phyloP scores from a whole-genome alignment of 2,329 filamentous ascomycete genomes.

The Penicillium corylophilum region DNA sequence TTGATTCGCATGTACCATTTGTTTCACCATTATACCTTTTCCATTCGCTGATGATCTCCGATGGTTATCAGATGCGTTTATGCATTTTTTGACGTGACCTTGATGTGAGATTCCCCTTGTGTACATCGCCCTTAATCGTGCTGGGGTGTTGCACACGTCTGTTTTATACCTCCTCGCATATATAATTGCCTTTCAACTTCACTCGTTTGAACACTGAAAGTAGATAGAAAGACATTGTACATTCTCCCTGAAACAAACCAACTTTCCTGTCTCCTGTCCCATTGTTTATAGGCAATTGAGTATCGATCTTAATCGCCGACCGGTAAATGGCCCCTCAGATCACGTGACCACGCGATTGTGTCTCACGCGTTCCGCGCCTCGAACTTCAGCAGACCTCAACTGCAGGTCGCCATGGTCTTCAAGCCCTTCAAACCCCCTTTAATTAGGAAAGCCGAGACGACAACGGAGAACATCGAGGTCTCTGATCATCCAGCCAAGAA shows the following conservation, averaged over 20 bases:
- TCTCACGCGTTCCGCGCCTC: slow-evolving; percentile 14
- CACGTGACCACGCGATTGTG: slow-evolving; percentile 25
- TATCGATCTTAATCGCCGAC: neutral
- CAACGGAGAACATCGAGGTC: slow-evolving; percentile 4
- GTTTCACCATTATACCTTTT: slow-evolving; percentile 10
- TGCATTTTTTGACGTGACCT: slow-evolving; percentile 8
- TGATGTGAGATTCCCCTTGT: slow-evolving; percentile 11
- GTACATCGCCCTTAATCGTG: slow-evolving; percentile 13
- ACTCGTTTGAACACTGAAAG: neutral
- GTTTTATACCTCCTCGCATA: slow-evolving; percentile 6
- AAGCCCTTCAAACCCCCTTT: slow-evolving; percentile 49
- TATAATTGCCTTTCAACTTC: slow-evolving; percentile 2
- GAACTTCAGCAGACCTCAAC: slow-evolving; percentile 1
- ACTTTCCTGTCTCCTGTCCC: no score
- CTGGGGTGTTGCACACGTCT: slow-evolving; percentile 1
- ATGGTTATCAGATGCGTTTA: slow-evolving; percentile 8
- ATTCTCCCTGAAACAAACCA: neutral
- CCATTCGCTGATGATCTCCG: slow-evolving; percentile 13
- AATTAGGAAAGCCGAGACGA: slow-evolving; percentile 33
- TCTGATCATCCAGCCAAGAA: slow-evolving; percentile 34
- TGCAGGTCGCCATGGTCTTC: slow-evolving; percentile 38
- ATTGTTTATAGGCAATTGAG: neutral
- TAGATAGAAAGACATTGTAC: neutral
- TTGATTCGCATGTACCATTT: slow-evolving; percentile 19
- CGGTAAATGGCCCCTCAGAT: neutral